Percentiles rank a stretch among this genome's conserved stretches.
phyloP scores from a whole-genome alignment of 2,329 filamentous ascomycete genomes.

The Fusarium marasasianum region DNA sequence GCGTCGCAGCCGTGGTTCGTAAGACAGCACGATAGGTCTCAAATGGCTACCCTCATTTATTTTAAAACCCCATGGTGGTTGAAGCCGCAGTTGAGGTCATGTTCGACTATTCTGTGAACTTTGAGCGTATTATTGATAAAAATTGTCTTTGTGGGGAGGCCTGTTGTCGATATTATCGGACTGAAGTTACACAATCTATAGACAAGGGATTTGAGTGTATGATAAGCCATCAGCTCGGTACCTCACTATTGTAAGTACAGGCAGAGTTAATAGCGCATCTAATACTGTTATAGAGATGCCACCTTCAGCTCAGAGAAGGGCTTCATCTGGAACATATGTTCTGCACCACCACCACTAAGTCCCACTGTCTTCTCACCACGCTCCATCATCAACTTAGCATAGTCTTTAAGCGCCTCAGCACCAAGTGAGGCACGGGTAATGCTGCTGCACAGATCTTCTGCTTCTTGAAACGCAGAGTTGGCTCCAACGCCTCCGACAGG shows the following conservation, averaged over 20 bases:
- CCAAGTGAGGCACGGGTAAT: accelerated
- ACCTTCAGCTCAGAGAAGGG: not conserved
- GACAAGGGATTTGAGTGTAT: accelerated
- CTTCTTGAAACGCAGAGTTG: not conserved
- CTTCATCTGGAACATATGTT: not conserved
- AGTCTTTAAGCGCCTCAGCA: not conserved
- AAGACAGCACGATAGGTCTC: accelerated
- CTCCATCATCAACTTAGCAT: accelerated
- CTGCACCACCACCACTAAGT: not conserved
- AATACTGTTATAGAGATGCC: not conserved
- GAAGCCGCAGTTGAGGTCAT: not conserved
- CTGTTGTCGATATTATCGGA: accelerated
- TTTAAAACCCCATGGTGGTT: accelerated
- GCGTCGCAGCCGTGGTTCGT: not conserved
- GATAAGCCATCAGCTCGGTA: accelerated
- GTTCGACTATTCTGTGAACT: accelerated
- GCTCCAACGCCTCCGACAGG: not conserved
- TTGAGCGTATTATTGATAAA: accelerated
- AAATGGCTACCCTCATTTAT: too few relatives aligned
- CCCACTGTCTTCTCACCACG: not conserved
- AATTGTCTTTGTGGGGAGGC: accelerated
- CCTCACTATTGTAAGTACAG: accelerated
- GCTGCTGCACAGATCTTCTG: not conserved
- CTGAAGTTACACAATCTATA: not conserved
- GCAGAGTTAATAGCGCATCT: not conserved